A percentile compares a stretch with the other conserved stretches of the same genome.
phyloP scores from a whole-genome alignment of 2,329 filamentous ascomycete genomes.

The Penicillium sclerotigenum region DNA sequence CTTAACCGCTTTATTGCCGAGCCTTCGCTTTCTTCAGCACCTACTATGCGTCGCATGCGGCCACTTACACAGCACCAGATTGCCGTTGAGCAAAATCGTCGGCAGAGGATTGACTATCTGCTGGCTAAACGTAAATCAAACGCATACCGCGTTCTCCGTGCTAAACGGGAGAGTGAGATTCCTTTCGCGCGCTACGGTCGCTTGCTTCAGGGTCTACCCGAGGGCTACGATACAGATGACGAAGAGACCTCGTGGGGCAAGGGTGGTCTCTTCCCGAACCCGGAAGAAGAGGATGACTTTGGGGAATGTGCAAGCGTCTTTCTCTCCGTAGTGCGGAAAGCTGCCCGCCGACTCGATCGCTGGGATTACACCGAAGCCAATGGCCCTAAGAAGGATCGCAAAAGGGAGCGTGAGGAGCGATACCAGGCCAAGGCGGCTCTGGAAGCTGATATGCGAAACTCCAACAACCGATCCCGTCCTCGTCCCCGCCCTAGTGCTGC shows the following conservation, averaged over 20 bases:
- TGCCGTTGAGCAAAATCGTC: slow-evolving; percentile 49
- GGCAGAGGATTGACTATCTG: slow-evolving; percentile 48
- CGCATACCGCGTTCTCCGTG: slow-evolving; percentile 37
- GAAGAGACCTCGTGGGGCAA: slow-evolving; percentile 44
- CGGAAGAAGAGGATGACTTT: slow-evolving; percentile 46
- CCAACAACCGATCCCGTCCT: slow-evolving; percentile 19
- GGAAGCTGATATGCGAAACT: slow-evolving; percentile 22
- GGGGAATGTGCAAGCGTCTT: slow-evolving; percentile 48
- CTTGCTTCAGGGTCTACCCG: slow-evolving; percentile 42
- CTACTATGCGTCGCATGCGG: slow-evolving; percentile 41
- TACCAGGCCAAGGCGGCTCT: slow-evolving; percentile 30
- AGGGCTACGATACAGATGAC: slow-evolving; percentile 48
- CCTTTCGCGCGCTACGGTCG: slow-evolving; percentile 43
- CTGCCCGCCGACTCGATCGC: slow-evolving; percentile 42
- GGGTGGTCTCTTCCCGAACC: slow-evolving; percentile 43
- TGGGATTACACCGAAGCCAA: slow-evolving; percentile 47
- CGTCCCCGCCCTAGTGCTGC: slow-evolving; percentile 21
- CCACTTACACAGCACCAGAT: slow-evolving; percentile 51
- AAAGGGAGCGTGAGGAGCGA: slow-evolving; percentile 38
- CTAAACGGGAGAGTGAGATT: slow-evolving; percentile 39
- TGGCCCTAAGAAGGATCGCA: slow-evolving; percentile 38
- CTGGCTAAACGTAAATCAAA: slow-evolving; percentile 43
- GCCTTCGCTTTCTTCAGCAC: slow-evolving; percentile 29
- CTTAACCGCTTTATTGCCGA: slow-evolving; percentile 42
- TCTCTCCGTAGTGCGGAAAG: slow-evolving; percentile 44